These are phyloP conservation scores for Gilbertella persicaria DNA, from an alignment of 371 early-diverging fungal species.

Conservation along the genomic window DNA sequence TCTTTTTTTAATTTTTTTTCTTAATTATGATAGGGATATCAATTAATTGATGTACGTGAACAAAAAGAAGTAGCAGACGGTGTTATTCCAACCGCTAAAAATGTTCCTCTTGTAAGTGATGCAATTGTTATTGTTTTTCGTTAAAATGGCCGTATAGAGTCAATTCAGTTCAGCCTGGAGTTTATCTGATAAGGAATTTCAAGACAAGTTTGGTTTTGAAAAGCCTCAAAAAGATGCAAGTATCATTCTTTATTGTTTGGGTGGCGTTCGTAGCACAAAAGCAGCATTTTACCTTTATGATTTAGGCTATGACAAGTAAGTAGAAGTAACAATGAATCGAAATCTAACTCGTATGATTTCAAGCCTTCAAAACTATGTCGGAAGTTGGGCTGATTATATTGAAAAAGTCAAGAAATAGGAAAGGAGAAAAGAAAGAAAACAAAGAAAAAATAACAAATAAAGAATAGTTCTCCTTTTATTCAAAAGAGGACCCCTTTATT, in stretches of 20 bases:
- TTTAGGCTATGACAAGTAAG: conserved; percentile 46
- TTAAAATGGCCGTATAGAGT: conserved; percentile 30
- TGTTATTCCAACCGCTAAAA: conserved; percentile 58
- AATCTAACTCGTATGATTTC: too few relatives aligned
- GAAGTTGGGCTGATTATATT: conserved; percentile 64
- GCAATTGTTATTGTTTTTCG: neutral
- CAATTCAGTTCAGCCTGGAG: conserved; percentile 55
- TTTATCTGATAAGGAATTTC: conserved; percentile 46
- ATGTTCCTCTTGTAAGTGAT: conserved; percentile 57
- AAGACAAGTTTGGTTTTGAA: conserved; percentile 54
- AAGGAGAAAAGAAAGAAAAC: conserved; percentile 1
- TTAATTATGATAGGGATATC: conserved; percentile 15
- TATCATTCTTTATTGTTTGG: conserved; percentile 64
- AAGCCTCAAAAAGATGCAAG: conserved; percentile 41
- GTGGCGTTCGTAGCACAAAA: conserved; percentile 60
- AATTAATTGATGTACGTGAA: conserved; percentile 67
- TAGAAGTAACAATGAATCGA: too few relatives aligned
- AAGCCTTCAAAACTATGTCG: conserved; percentile 58
- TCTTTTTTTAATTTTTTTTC: too few relatives aligned
- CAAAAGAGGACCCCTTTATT: conserved; percentile 3
- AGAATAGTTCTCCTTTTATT: neutral
- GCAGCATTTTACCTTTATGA: conserved; percentile 54
- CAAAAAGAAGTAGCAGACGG: conserved; percentile 55
- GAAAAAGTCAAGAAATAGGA: conserved; percentile 20
- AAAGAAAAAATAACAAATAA: too few relatives aligned